A percentile compares a stretch with the other conserved stretches of the same genome.
These are phyloP conservation scores for Blastomyces emzantsi DNA, from an alignment of 2,329 filamentous ascomycete species.

Conservation along the genomic window DNA sequence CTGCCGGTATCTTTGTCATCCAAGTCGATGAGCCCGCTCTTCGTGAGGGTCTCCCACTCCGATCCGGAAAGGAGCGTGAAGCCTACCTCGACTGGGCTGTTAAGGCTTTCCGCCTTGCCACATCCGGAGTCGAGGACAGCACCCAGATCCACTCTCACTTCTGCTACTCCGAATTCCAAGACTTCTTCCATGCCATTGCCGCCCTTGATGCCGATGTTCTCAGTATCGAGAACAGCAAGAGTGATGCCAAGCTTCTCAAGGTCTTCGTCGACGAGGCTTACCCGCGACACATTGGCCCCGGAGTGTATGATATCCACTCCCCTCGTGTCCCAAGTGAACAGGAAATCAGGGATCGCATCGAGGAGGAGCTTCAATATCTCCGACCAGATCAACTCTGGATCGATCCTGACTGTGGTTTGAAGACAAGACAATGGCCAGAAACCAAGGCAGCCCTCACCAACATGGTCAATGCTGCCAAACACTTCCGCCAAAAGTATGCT, in stretches of 20 bases:
- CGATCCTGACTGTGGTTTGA: slow-evolving; percentile 98
- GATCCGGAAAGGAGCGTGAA: slow-evolving; percentile 85
- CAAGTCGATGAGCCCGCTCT: slow-evolving; percentile 99
- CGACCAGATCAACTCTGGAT: slow-evolving; percentile 99
- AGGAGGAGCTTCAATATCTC: slow-evolving; percentile 96
- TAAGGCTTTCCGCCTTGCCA: slow-evolving; percentile 93
- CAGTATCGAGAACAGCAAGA: slow-evolving; percentile 99
- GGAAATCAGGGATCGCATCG: slow-evolving; percentile 96
- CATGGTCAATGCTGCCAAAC: slow-evolving; percentile 98
- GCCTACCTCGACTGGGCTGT: slow-evolving; percentile 97
- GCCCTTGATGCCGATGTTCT: slow-evolving; percentile 96
- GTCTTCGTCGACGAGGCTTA: slow-evolving; percentile 98
- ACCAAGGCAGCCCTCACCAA: slow-evolving; percentile 92
- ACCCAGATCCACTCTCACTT: slow-evolving; percentile 99
- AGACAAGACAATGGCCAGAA: slow-evolving; percentile 98
- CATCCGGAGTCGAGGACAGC: slow-evolving; percentile 83
- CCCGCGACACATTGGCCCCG: slow-evolving; percentile 95
- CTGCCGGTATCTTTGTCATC: slow-evolving; percentile 93
- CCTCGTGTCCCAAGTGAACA: slow-evolving; percentile 93
- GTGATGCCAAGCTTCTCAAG: slow-evolving; percentile 96
- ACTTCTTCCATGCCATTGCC: slow-evolving; percentile 99
- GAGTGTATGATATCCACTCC: slow-evolving; percentile 99
- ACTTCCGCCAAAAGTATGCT: slow-evolving; percentile 82
- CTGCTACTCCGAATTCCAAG: slow-evolving; percentile 99
- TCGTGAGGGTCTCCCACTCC: slow-evolving; percentile 97